Evolutionary conservation across 495 filamentous ascomycete genomes (phyloP).

Genomic region (Astrothelium macrocarpum): DNA sequence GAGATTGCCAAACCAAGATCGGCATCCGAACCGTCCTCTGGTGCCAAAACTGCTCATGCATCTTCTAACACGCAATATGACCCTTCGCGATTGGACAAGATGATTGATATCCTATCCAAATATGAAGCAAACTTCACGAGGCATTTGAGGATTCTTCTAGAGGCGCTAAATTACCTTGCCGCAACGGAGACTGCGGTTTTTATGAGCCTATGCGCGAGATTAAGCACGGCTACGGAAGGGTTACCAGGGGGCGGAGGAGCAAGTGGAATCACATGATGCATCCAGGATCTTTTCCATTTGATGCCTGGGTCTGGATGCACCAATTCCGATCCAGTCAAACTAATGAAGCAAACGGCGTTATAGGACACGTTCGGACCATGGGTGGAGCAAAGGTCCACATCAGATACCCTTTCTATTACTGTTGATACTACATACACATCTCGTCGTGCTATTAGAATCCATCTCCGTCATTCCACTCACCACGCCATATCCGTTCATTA

Average conservation of each 20-base stretch:
- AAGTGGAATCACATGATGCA: background rate
- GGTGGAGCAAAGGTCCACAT: background rate
- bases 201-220: constrained; percentile 68
- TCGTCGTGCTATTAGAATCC: background rate
- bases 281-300: background rate
- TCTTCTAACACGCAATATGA: constrained; percentile 37
- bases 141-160: constrained; percentile 83
- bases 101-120: constrained; percentile 72
- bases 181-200: constrained; percentile 95
- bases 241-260: constrained; percentile 17
- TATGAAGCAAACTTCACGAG: constrained; percentile 88
- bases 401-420: background rate
- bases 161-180: constrained; percentile 91
- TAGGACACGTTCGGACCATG: background rate
- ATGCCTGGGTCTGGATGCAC: background rate
- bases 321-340: background rate
- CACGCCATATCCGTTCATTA: background rate
- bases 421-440: background rate
- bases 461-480: background rate
- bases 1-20: constrained; percentile 42
- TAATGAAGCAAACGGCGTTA: background rate
- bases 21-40: constrained; percentile 27
- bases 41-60: constrained; percentile 21
- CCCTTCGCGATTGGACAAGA: constrained; percentile 58
- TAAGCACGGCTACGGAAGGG: constrained; percentile 67